These are phyloP conservation scores for Globisporangium apiculatum DNA, from an alignment of 352 stramenopile genomes.

Conservation along the genomic window DNA sequence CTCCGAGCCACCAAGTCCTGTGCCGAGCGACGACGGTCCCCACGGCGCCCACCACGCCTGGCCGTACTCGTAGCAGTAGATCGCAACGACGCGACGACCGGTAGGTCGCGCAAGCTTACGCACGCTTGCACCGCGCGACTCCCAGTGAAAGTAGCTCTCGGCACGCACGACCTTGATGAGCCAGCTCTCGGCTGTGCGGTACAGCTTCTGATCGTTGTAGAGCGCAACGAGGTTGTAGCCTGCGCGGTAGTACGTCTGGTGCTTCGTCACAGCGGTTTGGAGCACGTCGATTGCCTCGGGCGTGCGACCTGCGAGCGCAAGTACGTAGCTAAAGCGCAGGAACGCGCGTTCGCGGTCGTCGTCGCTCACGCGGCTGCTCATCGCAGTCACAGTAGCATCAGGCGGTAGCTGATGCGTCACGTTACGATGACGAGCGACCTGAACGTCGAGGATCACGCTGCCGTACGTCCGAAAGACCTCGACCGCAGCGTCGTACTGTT, in stretches of 20 bases:
- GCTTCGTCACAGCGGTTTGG: conserved; percentile 10
- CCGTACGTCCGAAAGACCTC: conserved; percentile 21
- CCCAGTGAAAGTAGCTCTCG: conserved; percentile 26
- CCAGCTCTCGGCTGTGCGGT: conserved; percentile 19
- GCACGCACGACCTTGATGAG: conserved; percentile 26
- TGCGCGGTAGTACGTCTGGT: conserved; percentile 29
- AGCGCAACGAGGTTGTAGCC: conserved; percentile 54
- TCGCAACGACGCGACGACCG: conserved; percentile 37
- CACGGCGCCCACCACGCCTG: conserved; percentile 87
- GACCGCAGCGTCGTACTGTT: conserved; percentile 7
- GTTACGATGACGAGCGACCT: background rate
- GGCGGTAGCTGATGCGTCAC: background rate
- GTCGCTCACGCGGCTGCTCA: background rate
- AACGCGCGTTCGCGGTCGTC: conserved; percentile 24
- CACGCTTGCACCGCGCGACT: conserved; percentile 18
- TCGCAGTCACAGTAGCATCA: too few species aligned
- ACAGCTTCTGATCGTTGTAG: conserved; percentile 19
- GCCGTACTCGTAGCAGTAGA: conserved; percentile 91
- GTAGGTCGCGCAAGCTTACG: conserved; percentile 22
- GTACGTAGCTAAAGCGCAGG: conserved; percentile 33
- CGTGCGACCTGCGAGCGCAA: conserved; percentile 15
- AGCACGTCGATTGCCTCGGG: conserved; percentile 32
- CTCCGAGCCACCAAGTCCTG: conserved; percentile 85
- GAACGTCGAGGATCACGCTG: conserved; percentile 5
- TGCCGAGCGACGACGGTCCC: conserved; percentile 66